Percentiles rank a stretch among this genome's conserved stretches.
These are phyloP conservation scores for Euphorbia peplus DNA, from an alignment of 345 rosid species.

Conservation along the genomic window DNA sequence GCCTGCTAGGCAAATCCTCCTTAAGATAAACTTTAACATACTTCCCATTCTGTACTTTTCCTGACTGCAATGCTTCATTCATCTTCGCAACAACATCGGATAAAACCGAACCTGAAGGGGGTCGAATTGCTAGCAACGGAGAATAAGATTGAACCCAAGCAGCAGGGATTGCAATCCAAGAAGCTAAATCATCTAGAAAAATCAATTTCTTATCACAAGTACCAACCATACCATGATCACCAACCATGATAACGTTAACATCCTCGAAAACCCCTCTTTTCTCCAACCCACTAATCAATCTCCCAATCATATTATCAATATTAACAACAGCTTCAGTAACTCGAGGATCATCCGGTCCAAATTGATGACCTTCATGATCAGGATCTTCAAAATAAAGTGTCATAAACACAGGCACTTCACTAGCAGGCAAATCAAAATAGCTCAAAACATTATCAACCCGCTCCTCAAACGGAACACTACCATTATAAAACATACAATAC, in stretches of 20 bases:
- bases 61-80: conserved; percentile 67
- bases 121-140: conserved; percentile 77
- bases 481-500: conserved; percentile 59
- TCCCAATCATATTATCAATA: conserved; percentile 73
- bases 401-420: conserved; percentile 73
- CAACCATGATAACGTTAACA: conserved; percentile 79
- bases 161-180: conserved; percentile 60
- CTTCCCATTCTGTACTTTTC: conserved; percentile 73
- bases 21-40: conserved; percentile 71
- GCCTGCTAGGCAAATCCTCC: conserved; percentile 76
- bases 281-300: conserved; percentile 67
- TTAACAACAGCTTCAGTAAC: conserved; percentile 75
- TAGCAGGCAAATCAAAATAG: conserved; percentile 66
- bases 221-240: conserved; percentile 98
- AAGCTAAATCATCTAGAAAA: conserved; percentile 66
- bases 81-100: conserved; percentile 68
- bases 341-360: conserved; percentile 85
- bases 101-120: conserved; percentile 43
- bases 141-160: conserved; percentile 71
- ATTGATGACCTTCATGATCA: conserved; percentile 93
- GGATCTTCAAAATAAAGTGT: conserved; percentile 92
- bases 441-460: conserved; percentile 72
- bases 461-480: conserved; percentile 77
- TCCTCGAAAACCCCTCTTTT: conserved; percentile 83
- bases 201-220: conserved; percentile 82